Evolutionary conservation across 2,329 filamentous ascomycete species (phyloP), one percentile per base, ranked within the genome.

Genomic region (Cladophialophora chaetospira): DNA sequence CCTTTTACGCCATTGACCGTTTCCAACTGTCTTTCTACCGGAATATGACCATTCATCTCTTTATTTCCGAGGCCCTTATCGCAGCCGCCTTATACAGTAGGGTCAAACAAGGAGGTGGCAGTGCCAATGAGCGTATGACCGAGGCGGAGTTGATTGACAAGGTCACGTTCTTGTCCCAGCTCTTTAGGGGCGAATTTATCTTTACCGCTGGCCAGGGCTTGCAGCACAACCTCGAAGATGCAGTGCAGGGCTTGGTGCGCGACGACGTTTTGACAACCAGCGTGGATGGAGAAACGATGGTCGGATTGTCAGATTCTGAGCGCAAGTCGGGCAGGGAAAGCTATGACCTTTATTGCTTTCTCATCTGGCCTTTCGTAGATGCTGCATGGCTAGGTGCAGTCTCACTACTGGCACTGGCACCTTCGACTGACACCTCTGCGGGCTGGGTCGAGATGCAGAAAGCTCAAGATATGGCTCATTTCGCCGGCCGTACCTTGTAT

Each of bases 1-100:
- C 94, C 0, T 97, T 90, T 73, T 96, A 90, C 67, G 94, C 94
- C 3, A 91, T 97, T 35, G 94, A 99, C 71, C 84, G 91, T 51
- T 99, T 99, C 77, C 94, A 99, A 70, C 82, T 99, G 8, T 96
- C 91, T 0, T 99, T 99, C 73, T 99, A 99, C 75, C 87, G 94
- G 50, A 99, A 99, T 73, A 97, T 97, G 94, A 97, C 93, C 0
- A 99, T 99, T 60, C 94, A 99, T 70, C 82, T 99, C 4, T 99
- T 99, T 72, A 94, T 99, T 55, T 88, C 91, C 2, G 92, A 97
- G 70, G 89, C 93, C 0, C 79, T 99, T 3, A 90, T 97, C 19
- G 94, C 90, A 60, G 90, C 87, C 3, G 89, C 89, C 25, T 87
- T 99, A 80, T 99, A 99, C 72, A 94, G 87, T 0, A 84, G 85